Conservation (phyloP, 441 rosid genomes). For the Syzygium malaccense region DNA sequence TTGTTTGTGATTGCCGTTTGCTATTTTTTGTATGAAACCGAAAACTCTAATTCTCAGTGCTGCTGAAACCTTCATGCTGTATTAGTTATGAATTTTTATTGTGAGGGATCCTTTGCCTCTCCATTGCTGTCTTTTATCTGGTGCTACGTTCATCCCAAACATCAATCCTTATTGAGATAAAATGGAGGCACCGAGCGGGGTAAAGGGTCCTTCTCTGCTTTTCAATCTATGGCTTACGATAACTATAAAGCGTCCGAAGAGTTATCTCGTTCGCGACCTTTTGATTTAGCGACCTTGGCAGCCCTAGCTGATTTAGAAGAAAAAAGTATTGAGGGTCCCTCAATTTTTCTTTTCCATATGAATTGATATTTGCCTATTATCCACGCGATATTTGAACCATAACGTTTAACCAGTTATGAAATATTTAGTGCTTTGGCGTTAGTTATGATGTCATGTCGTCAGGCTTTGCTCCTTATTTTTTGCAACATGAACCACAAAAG, state of each 20-base stretch:
- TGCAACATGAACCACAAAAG: not conserved
- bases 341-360: not conserved
- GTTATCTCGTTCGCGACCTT: not conserved
- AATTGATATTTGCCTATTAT: not conserved
- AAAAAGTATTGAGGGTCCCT: not conserved
- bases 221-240: not conserved
- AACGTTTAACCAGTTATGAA: not conserved
- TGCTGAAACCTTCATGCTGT: not conserved
- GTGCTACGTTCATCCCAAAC: not conserved
- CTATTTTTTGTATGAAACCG: not conserved
- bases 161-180: not conserved
- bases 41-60: too few relatives aligned
- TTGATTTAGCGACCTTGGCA: not conserved
- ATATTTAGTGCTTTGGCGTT: not conserved
- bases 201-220: not conserved
- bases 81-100: not conserved
- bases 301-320: not conserved
- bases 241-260: not conserved
- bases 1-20: not conserved
- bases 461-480: not conserved
- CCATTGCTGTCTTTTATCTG: not conserved
- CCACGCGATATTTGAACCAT: not conserved
- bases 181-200: not conserved
- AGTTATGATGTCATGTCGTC: not conserved
- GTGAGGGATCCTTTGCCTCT: not conserved